Evolutionary conservation across 2,329 filamentous ascomycete genomes (phyloP).

Genomic region (Magnaporthiopsis rhizophila): DNA sequence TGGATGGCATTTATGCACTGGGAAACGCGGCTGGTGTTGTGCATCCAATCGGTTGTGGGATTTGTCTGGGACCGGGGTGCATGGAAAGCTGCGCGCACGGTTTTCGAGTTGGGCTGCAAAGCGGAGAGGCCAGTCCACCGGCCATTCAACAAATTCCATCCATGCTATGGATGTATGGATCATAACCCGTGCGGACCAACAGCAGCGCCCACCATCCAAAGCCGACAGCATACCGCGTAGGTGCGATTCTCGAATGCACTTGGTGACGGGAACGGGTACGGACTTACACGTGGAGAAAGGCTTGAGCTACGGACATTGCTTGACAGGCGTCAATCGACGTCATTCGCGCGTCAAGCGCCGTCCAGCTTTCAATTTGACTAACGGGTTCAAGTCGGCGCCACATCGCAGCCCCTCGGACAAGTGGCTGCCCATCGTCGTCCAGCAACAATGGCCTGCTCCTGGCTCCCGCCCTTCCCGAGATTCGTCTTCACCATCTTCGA

Average conservation of each 20-base stretch:
- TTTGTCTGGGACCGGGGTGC: not conserved
- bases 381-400: not conserved
- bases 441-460: conserved; percentile 42
- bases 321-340: not conserved
- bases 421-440: not conserved
- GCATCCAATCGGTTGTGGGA: not conserved
- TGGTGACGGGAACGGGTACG: not conserved
- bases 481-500: conserved; percentile 61
- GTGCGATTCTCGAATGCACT: not conserved
- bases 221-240: too few relatives aligned
- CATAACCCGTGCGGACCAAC: not conserved
- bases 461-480: conserved; percentile 55
- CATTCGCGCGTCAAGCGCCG: not conserved
- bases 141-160: too few relatives aligned
- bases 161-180: too few relatives aligned
- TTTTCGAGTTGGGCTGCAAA: not conserved
- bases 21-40: not conserved
- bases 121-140: not conserved
- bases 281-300: not conserved
- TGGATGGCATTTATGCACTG: not conserved
- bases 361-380: too few relatives aligned
- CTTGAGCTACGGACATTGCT: not conserved
- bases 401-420: not conserved
- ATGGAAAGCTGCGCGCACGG: not conserved
- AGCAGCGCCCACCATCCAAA: not conserved